A percentile compares a stretch with the other conserved stretches of the same genome.
Evolutionary conservation across 768 basidiomycete genomes (phyloP).

Genomic region (Omphalotus guepiniiformis): DNA sequence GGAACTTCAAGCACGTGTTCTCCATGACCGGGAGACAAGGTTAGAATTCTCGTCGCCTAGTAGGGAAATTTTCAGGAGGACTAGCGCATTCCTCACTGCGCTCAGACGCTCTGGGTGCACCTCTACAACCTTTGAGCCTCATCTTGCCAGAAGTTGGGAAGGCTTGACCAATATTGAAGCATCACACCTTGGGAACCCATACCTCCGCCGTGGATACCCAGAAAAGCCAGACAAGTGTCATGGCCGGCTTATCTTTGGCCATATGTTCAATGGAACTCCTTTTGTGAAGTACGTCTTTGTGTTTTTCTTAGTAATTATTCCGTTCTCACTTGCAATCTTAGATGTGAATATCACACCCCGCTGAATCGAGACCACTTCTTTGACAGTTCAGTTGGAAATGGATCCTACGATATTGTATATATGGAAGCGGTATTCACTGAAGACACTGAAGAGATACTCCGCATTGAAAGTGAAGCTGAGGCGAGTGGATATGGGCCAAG

Average conservation of each 20-base stretch:
- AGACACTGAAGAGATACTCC: conserved; percentile 17
- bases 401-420: conserved; percentile 17
- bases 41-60: neutral
- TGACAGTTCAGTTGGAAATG: conserved; percentile 10
- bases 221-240: neutral
- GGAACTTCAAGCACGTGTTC: neutral
- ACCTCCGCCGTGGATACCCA: neutral
- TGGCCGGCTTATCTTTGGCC: conserved; percentile 1
- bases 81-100: conserved; percentile 1
- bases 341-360: conserved; percentile 4
- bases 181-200: neutral
- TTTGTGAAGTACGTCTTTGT: conserved; percentile 2
- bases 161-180: neutral
- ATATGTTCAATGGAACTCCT: neutral
- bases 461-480: conserved; percentile 16
- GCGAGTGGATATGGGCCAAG: conserved; percentile 13
- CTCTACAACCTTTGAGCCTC: neutral
- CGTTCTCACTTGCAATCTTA: neutral
- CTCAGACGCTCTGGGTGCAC: neutral
- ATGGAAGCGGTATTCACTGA: conserved; percentile 17
- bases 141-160: neutral
- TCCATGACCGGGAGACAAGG: neutral
- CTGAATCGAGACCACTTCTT: conserved; percentile 8
- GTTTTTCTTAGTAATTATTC: neutral
- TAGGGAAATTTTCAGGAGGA: neutral